Conservation (phyloP, 1,139 yeast species). For the Yamadazyma songkhlaensis region DNA sequence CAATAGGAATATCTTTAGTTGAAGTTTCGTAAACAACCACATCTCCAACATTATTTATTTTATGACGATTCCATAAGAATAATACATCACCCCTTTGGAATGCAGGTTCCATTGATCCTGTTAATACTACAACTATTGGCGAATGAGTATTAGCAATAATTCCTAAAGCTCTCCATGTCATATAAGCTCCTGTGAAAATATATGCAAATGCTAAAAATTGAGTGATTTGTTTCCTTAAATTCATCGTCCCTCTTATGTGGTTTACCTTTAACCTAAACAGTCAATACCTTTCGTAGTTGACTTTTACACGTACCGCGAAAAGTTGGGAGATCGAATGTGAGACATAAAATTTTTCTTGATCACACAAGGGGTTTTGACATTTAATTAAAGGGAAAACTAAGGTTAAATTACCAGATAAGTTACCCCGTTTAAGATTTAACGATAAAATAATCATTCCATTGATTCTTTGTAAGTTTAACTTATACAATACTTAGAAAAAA, state of each 20-base stretch:
- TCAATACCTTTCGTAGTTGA: not conserved
- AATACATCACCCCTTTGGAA: conserved; percentile 96
- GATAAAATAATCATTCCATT: too few species aligned
- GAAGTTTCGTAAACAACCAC: conserved; percentile 90
- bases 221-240: conserved; percentile 43
- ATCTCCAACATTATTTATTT: conserved; percentile 78
- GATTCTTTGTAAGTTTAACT: too few species aligned
- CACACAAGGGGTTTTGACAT: conserved; percentile 1
- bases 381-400: not conserved
- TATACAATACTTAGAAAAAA: too few species aligned
- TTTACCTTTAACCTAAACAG: too few species aligned
- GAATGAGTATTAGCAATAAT: conserved; percentile 80
- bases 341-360: conserved; percentile 2
- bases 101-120: conserved; percentile 99
- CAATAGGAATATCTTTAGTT: conserved; percentile 86
- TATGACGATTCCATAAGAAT: conserved; percentile 84
- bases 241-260: too few species aligned
- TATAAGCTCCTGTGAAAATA: conserved; percentile 84
- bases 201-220: conserved; percentile 71
- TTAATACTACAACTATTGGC: conserved; percentile 93
- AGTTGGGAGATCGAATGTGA: not conserved
- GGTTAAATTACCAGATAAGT: not conserved
- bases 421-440: too few species aligned
- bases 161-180: conserved; percentile 86
- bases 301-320: conserved; percentile 1